These are phyloP conservation scores for Phycomyces blakesleeanus DNA, from an alignment of 192 early-diverging fungal genomes.

Conservation along the genomic window DNA sequence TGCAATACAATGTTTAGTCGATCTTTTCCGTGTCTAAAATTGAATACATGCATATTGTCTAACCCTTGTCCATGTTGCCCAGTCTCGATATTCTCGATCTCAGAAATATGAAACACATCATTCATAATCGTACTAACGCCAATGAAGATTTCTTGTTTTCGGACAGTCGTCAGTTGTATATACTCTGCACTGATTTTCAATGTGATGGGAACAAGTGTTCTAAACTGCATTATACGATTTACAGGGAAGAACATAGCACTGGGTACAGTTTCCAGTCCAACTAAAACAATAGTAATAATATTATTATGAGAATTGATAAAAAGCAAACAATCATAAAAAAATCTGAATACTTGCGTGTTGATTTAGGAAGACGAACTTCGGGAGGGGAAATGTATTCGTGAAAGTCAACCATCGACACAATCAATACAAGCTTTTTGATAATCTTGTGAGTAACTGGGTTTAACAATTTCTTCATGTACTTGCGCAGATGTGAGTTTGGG, in stretches of 20 bases:
- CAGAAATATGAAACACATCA: conserved; percentile 77
- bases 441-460: conserved; percentile 30
- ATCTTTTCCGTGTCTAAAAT: conserved; percentile 69
- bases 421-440: conserved; percentile 50
- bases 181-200: conserved; percentile 80
- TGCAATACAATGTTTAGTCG: conserved; percentile 61
- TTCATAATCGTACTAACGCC: conserved; percentile 70
- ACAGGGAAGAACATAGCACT: conserved; percentile 65
- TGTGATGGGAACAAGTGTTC: conserved; percentile 64
- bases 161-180: conserved; percentile 72
- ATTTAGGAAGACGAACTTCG: conserved; percentile 62
- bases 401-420: conserved; percentile 54
- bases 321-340: too few species aligned
- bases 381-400: conserved; percentile 56
- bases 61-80: conserved; percentile 46
- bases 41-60: conserved; percentile 67
- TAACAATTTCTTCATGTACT: conserved; percentile 40
- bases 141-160: conserved; percentile 48
- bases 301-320: background rate
- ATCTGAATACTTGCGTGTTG: conserved; percentile 63
- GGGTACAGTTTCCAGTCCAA: conserved; percentile 71
- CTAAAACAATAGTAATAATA: conserved; percentile 15
- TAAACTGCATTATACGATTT: conserved; percentile 62
- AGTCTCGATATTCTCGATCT: conserved; percentile 38
- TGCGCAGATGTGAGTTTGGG: conserved; percentile 58